Evolutionary conservation across 176 grass and related monocot species (phyloP).

Genomic region (Eremochloa ophiuroides): DNA sequence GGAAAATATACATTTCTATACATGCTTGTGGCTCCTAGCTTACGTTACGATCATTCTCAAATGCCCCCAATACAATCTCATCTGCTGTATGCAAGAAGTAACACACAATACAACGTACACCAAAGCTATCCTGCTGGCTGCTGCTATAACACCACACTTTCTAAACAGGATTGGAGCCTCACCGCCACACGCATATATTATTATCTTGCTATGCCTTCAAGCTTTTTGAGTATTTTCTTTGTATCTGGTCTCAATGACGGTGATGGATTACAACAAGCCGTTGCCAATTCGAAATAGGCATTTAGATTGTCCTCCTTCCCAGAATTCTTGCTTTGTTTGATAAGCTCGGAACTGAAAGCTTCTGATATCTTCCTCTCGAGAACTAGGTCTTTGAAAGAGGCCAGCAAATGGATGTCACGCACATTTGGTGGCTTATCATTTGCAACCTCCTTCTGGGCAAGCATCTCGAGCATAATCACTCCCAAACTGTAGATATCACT

Average conservation of each 20-base stretch:
- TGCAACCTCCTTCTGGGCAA: constrained; percentile 62
- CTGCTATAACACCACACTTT: constrained; percentile 1
- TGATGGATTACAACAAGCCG: constrained; percentile 67
- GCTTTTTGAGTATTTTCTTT: constrained; percentile 49
- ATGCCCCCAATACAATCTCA: neutral
- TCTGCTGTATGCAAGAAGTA: constrained; percentile 10
- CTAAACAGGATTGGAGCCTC: neutral
- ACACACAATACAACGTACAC: constrained; percentile 1
- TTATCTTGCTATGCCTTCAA: constrained; percentile 60
- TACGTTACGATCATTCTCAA: neutral
- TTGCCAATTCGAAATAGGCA: constrained; percentile 47
- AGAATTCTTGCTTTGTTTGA: constrained; percentile 44
- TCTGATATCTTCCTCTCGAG: constrained; percentile 71
- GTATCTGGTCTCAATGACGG: constrained; percentile 67
- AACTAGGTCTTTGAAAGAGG: constrained; percentile 70
- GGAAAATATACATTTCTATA: constrained; percentile 28
- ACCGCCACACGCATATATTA: neutral
- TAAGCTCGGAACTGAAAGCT: constrained; percentile 53
- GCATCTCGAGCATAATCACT: constrained; percentile 85
- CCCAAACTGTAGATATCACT: constrained; percentile 80
- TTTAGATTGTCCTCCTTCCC: constrained; percentile 48
- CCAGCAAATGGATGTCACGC: constrained; percentile 51
- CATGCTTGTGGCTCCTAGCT: constrained; percentile 9
- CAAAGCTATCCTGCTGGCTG: constrained; percentile 33
- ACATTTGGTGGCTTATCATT: constrained; percentile 18